Percentiles rank a stretch among this genome's conserved stretches.
Evolutionary conservation across 306 rosid genomes (phyloP).

Genomic region (Vigna trinervia): DNA sequence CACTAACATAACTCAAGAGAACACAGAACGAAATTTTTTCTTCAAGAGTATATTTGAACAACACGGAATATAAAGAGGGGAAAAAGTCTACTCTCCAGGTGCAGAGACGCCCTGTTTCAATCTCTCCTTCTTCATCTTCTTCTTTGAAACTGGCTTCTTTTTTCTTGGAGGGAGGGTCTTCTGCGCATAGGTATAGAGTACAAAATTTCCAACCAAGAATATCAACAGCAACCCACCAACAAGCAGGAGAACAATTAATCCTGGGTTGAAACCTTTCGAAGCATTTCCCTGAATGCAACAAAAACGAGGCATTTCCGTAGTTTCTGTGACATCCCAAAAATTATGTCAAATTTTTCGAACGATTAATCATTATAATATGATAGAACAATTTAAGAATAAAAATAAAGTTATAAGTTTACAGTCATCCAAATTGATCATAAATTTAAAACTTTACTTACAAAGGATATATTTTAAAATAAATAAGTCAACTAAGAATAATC

Average conservation of each 20-base stretch:
- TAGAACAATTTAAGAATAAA: too few relatives aligned
- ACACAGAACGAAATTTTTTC: conserved; percentile 42
- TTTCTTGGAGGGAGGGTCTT: conserved; percentile 78
- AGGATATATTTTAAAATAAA: too few relatives aligned
- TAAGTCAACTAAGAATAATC: too few relatives aligned
- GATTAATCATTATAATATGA: too few relatives aligned
- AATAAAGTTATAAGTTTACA: too few relatives aligned
- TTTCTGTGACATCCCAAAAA: neutral
- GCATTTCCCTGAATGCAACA: conserved; percentile 50
- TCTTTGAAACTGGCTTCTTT: conserved; percentile 93
- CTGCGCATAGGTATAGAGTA: conserved; percentile 81
- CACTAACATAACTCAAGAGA: conserved; percentile 43
- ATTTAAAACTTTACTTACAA: too few relatives aligned
- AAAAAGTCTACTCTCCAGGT: conserved; percentile 81
- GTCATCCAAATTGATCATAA: too few relatives aligned
- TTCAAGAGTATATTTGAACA: conserved; percentile 45
- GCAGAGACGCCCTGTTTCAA: conserved; percentile 98
- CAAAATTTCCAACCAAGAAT: conserved; percentile 80
- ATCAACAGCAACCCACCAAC: conserved; percentile 70
- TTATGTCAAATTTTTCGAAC: too few relatives aligned
- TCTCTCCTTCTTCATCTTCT: conserved; percentile 93
- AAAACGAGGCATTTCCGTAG: conserved; percentile 16
- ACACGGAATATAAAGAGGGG: conserved; percentile 32
- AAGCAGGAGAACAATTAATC: conserved; percentile 76
- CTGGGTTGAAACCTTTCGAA: conserved; percentile 84